Conservation (phyloP, 2,329 filamentous ascomycete genomes). For the Aspergillus costaricaensis region DNA sequence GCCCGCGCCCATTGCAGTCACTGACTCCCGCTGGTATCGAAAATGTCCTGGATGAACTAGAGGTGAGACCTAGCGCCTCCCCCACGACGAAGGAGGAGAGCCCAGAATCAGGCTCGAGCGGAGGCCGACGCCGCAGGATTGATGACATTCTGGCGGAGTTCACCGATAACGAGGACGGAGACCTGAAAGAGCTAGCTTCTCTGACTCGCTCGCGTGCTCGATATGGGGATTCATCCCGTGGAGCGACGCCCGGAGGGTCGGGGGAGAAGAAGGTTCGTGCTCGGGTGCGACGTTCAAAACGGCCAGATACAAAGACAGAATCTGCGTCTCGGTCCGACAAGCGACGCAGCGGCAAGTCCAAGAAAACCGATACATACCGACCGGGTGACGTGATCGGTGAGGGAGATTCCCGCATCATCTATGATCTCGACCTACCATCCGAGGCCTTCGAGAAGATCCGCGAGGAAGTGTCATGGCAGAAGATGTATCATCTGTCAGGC, state of each 20-base stretch:
- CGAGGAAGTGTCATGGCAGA: slow-evolving; percentile 80
- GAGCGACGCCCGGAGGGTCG: background rate
- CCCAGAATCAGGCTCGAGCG: slow-evolving; percentile 8
- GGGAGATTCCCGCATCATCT: slow-evolving; percentile 75
- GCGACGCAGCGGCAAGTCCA: slow-evolving; percentile 26
- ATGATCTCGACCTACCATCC: slow-evolving; percentile 64
- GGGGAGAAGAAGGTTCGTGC: slow-evolving; percentile 26
- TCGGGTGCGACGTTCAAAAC: slow-evolving; percentile 31
- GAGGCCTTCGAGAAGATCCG: slow-evolving; percentile 70
- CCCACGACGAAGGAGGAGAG: slow-evolving; percentile 12
- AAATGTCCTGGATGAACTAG: slow-evolving; percentile 37
- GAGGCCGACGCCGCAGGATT: slow-evolving; percentile 12
- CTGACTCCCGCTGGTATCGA: slow-evolving; percentile 36
- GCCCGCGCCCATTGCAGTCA: slow-evolving; percentile 18
- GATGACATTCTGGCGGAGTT: slow-evolving; percentile 17
- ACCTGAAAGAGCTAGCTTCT: slow-evolving; percentile 23
- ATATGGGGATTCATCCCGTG: slow-evolving; percentile 11
- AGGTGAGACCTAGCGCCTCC: slow-evolving; percentile 25
- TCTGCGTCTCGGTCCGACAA: slow-evolving; percentile 13
- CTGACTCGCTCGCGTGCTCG: slow-evolving; percentile 23
- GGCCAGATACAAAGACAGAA: slow-evolving; percentile 22
- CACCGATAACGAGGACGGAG: slow-evolving; percentile 21
- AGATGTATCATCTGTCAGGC: slow-evolving; percentile 88
- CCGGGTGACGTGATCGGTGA: slow-evolving; percentile 67
- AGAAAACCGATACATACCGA: slow-evolving; percentile 37